Conservation (phyloP, 2,329 filamentous ascomycete species). For the Colletotrichum trifolii region DNA sequence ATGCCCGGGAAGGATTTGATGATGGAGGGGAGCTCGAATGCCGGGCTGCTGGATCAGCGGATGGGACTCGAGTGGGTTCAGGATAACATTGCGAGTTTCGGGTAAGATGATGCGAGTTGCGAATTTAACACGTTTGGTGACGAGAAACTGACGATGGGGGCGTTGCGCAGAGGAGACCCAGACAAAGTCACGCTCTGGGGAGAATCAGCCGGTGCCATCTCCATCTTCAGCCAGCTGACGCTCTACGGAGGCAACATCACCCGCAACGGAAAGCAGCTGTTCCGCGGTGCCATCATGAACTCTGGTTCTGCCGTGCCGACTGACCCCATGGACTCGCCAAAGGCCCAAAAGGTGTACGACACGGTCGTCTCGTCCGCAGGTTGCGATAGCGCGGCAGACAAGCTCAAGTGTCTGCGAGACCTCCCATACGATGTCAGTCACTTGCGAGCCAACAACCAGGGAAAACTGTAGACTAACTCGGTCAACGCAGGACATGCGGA, state of each 20-base stretch:
- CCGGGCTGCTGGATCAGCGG: conserved; percentile 47
- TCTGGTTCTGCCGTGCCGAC: conserved; percentile 63
- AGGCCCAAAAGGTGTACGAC: conserved; percentile 67
- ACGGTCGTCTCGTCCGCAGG: conserved; percentile 61
- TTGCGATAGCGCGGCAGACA: conserved; percentile 60
- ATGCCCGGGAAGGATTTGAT: conserved; percentile 51
- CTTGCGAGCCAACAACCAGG: conserved; percentile 62
- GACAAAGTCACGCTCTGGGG: conserved; percentile 74
- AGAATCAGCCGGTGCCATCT: conserved; percentile 68
- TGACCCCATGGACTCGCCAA: conserved; percentile 63
- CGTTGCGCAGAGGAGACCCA: conserved; percentile 63
- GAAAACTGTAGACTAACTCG: conserved; percentile 64
- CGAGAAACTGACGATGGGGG: background rate
- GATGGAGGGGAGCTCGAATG: conserved; percentile 56
- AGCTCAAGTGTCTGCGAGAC: conserved; percentile 65
- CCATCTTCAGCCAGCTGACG: conserved; percentile 70
- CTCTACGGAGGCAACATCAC: conserved; percentile 70
- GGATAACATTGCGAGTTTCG: conserved; percentile 49
- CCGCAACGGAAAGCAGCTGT: conserved; percentile 64
- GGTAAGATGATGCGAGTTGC: conserved; percentile 22
- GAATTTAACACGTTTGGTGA: background rate
- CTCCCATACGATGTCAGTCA: conserved; percentile 66
- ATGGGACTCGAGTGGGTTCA: conserved; percentile 50
- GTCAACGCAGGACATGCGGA: conserved; percentile 60
- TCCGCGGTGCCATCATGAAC: conserved; percentile 74